phyloP scores from a whole-genome alignment of 441 rosid species.

The Theobroma grandiflorum region DNA sequence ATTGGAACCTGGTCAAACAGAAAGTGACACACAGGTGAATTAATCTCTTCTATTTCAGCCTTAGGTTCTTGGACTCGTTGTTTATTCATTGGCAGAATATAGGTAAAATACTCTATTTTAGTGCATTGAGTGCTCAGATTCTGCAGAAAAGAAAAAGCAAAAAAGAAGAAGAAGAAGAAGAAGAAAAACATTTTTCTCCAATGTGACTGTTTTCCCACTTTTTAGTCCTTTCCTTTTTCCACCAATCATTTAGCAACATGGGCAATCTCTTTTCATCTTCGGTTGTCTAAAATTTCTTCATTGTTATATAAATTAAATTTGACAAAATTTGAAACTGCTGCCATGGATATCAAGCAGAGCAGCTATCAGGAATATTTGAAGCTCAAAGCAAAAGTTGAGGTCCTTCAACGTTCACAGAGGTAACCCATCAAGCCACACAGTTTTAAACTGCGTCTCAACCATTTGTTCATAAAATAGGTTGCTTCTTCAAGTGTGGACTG shows the following conservation, averaged over 20 bases:
- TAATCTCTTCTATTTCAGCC: constrained; percentile 6
- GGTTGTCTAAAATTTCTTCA: background rate
- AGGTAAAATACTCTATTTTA: background rate
- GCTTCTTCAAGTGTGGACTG: constrained; percentile 7
- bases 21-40: constrained; percentile 59
- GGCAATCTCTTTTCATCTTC: background rate
- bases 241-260: background rate
- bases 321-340: background rate
- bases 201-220: background rate
- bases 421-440: constrained; percentile 26
- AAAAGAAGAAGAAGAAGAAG: background rate
- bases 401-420: constrained; percentile 65
- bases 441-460: background rate
- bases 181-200: background rate
- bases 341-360: constrained; percentile 42
- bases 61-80: background rate
- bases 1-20: constrained; percentile 45
- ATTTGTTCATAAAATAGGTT: background rate
- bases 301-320: background rate
- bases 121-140: background rate
- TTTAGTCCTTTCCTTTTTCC: background rate
- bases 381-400: constrained; percentile 62
- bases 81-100: background rate
- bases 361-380: constrained; percentile 60
- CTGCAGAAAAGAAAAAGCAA: background rate